phyloP scores from a whole-genome alignment of 257 asterid genomes.

The Capsicum baccatum region DNA sequence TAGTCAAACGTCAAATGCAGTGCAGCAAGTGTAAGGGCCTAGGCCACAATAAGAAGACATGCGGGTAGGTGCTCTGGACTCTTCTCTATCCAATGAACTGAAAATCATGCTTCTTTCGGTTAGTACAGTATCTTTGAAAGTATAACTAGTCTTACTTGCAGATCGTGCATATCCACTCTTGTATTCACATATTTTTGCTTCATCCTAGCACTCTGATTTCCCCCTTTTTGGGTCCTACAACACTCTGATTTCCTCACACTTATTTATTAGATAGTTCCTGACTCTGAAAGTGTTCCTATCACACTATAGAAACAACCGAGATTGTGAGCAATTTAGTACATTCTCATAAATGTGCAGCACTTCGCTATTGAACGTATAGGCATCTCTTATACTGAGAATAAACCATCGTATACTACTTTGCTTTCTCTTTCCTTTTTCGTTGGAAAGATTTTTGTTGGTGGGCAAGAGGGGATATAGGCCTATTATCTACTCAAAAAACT shows the following conservation, averaged over 20 bases:
- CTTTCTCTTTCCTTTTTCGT: neutral
- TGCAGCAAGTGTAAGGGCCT: slow-evolving; percentile 98
- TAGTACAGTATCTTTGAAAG: neutral
- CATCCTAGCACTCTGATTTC: neutral
- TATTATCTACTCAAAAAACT: neutral
- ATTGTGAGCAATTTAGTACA: neutral
- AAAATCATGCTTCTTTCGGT: slow-evolving; percentile 13
- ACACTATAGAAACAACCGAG: neutral
- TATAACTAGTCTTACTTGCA: neutral
- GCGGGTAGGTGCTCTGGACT: slow-evolving; percentile 26
- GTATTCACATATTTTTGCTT: neutral
- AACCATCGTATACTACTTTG: neutral
- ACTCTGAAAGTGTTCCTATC: neutral
- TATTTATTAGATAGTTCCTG: neutral
- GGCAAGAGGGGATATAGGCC: neutral
- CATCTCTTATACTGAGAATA: neutral
- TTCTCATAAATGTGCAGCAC: slow-evolving; percentile 4
- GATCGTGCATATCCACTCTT: neutral
- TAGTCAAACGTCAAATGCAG: slow-evolving; percentile 94
- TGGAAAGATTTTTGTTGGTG: slow-evolving; percentile 19
- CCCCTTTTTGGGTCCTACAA: neutral
- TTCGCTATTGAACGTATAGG: neutral
- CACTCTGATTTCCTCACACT: neutral
- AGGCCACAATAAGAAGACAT: slow-evolving; percentile 93
- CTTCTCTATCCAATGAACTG: neutral